These are phyloP conservation scores for Fragaria ananassa DNA, from an alignment of 306 rosid species.

Conservation along the genomic window DNA sequence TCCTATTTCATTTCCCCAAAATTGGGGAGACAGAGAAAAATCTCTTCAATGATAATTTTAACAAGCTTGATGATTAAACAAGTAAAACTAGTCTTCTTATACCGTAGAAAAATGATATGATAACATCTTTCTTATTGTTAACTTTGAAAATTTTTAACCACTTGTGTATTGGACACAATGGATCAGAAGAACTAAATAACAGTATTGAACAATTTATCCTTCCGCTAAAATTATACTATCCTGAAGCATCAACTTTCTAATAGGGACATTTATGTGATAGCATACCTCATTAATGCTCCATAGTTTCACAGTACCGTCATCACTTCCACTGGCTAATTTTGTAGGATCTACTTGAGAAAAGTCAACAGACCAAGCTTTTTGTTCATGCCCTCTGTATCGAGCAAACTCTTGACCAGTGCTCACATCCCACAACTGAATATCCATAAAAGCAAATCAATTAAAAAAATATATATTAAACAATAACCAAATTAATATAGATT, in stretches of 20 bases:
- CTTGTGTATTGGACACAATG: neutral
- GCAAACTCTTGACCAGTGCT: conserved; percentile 72
- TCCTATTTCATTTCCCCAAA: neutral
- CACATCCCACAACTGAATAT: conserved; percentile 94
- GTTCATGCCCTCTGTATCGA: conserved; percentile 69
- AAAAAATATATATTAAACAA: neutral
- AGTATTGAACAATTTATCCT: neutral
- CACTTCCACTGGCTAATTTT: conserved; percentile 91
- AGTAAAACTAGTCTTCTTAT: neutral
- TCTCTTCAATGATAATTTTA: neutral
- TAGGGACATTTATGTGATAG: conserved; percentile 10
- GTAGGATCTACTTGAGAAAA: conserved; percentile 81
- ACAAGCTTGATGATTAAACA: neutral
- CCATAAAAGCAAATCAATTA: conserved; percentile 30
- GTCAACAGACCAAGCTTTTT: conserved; percentile 96
- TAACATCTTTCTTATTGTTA: neutral
- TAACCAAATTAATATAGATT: neutral
- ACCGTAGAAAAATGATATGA: neutral
- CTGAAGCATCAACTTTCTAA: neutral
- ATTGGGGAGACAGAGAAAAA: neutral
- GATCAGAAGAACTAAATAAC: neutral
- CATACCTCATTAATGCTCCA: conserved; percentile 91
- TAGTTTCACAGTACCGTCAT: conserved; percentile 80
- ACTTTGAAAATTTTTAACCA: neutral
- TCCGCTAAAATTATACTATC: neutral